Evolutionary conservation across 2,329 filamentous ascomycete species (phyloP), one percentile per base, ranked within the genome.

Genomic region (Chrysosphaeria jannelii): DNA sequence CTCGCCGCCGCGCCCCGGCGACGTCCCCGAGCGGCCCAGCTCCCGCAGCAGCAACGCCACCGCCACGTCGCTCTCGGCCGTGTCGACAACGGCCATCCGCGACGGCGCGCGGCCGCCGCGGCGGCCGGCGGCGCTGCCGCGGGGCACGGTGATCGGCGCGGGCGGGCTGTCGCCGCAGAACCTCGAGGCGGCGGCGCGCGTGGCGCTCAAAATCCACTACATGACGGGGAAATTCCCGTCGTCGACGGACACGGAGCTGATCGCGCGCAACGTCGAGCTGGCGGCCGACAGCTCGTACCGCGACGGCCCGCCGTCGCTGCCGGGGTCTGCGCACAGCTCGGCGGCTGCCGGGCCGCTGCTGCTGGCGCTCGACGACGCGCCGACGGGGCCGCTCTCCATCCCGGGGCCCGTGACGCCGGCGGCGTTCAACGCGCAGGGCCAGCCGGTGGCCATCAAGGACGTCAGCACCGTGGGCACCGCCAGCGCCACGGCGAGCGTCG

Each of bases 11-110:
- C n/a, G n/a, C n/a, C n/a, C n/a, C n/a, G n/a, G n/a, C n/a, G n/a
- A n/a, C n/a, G n/a, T n/a, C n/a, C n/a, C n/a, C n/a, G n/a, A n/a
- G n/a, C n/a, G n/a, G n/a, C n/a, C n/a, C n/a, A n/a, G n/a, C n/a
- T n/a, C n/a, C n/a, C n/a, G n/a, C n/a, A n/a, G n/a, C n/a, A n/a
- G n/a, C n/a, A n/a, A n/a, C n/a, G n/a, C n/a, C 33, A 70, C 72
- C 19, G 88, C 75, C 4, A 91, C 79, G 8, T 88, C 78, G 24
- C 67, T 93, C 37, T 90, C 76, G 13, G 68, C 78, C 19, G 58
- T 93, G 22, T 89, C 76, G 10, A 91, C 81, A 10, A 85, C 76
- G 8, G 81, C 81, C 24, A 90, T 90, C 53, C 90, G 91, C 46
- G 81, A 93, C 40, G 81, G 81, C 35, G 76, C 91, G 39, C 72